Base-by-base conservation (phyloP, 345 rosid species). In the Aurinia saxatilis region DNA sequence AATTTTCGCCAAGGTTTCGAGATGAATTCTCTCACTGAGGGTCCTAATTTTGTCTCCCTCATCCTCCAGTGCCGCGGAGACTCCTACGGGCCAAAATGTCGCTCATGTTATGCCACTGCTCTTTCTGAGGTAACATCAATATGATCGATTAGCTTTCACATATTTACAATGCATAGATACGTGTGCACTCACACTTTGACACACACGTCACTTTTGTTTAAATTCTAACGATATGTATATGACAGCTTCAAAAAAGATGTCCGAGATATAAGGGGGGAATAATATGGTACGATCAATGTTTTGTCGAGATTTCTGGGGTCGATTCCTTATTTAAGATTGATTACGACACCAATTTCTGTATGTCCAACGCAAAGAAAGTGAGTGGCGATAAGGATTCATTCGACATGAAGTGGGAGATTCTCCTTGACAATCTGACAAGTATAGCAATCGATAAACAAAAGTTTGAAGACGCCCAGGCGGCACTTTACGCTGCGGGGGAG, bases 11-110 rank as follows among this genome's bases (percentile, higher is more conserved):
- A 62, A 0, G 87, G 87, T 25, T 82, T 75, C 36, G 9, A 16
- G 6, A 7, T 7, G 27, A 17, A 57, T 21, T 35, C 76, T 12
- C 2, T 64, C 1, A 77, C 80, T 10, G 25, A 49, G 10, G 17
- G 12, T 2, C 75, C 79, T 2, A 47, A 61, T 65, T 21, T 23
- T 41, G 77, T 73, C 7, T 17, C 63, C 1, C 81, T 79, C 30
- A 76, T 70, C 0, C 71, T 69, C 1, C 80, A 81, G 15, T 82
- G 93, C 58, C 78, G 80, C 2, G 87, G 87, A 8, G 84, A 86
- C 13, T 73, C 76, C 16, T 42, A 72, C 0, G 12, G 67, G 13
- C 6, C 67, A 0, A 75, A 73, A 11, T 86, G 90, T 75, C 70
- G 63, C 18, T 23, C 80, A 37, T 84, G 90, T 50, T 50, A 72